These are phyloP conservation scores for Ascochyta koolunga DNA, from an alignment of 2,329 filamentous ascomycete genomes.

Conservation along the genomic window DNA sequence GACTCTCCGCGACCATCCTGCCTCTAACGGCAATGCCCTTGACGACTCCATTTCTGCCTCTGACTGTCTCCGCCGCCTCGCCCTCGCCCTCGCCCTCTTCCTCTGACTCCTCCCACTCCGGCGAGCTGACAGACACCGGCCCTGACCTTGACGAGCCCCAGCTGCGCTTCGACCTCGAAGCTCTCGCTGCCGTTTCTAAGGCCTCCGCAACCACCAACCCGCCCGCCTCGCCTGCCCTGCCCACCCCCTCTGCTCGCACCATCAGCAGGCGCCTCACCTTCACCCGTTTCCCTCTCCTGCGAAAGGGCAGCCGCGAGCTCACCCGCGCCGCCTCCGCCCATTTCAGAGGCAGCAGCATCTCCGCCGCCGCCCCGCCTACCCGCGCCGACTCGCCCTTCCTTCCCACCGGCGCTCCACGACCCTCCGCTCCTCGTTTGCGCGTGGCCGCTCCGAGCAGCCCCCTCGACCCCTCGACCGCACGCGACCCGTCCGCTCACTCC, in stretches of 20 bases:
- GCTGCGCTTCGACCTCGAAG: conserved; percentile 15
- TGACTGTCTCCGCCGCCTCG: conserved; percentile 26
- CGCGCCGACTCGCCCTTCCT: conserved; percentile 32
- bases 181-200: conserved; percentile 3
- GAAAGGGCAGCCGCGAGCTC: conserved; percentile 42
- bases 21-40: conserved; percentile 43
- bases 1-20: conserved; percentile 41
- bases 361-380: conserved; percentile 20
- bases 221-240: conserved; percentile 1
- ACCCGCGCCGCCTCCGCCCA: conserved; percentile 24
- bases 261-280: conserved; percentile 38
- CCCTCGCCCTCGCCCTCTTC: conserved; percentile 25
- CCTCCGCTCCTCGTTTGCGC: conserved; percentile 35
- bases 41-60: conserved; percentile 38
- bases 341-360: conserved; percentile 29
- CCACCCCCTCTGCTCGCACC: conserved; percentile 16
- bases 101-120: conserved; percentile 17
- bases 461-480: conserved; percentile 13
- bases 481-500: conserved; percentile 23
- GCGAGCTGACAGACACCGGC: conserved; percentile 10
- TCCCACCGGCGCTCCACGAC: conserved; percentile 31
- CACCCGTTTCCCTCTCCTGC: conserved; percentile 43
- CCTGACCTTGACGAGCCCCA: conserved; percentile 14
- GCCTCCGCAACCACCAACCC: conserved; percentile 13
- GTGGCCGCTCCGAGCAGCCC: conserved; percentile 24